A percentile compares a stretch with the other conserved stretches of the same genome.
These are phyloP conservation scores for Solioccasus polychromus DNA, from an alignment of 768 basidiomycete genomes.

Conservation along the genomic window DNA sequence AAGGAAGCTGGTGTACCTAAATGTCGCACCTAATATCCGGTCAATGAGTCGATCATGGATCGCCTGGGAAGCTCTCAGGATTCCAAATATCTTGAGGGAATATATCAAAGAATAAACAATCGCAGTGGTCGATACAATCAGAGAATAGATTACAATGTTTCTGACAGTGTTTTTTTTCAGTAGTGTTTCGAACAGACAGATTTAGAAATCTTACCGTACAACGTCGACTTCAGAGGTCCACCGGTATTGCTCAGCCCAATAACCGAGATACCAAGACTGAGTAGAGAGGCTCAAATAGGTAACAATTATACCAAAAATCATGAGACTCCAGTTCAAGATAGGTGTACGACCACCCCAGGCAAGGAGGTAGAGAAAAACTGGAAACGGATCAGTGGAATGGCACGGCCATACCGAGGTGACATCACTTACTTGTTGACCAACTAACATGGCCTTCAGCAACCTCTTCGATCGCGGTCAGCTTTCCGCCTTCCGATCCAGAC, in stretches of 20 bases:
- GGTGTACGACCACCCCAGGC: constrained; percentile 20
- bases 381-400: not conserved
- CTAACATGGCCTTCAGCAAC: constrained; percentile 15
- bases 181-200: not conserved
- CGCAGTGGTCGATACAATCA: constrained; percentile 32
- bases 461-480: constrained; percentile 12
- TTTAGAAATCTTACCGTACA: constrained; percentile 25
- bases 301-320: constrained; percentile 15
- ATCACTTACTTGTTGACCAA: constrained; percentile 15
- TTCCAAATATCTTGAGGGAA: constrained; percentile 42
- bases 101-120: constrained; percentile 33
- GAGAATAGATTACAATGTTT: constrained; percentile 46
- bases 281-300: constrained; percentile 18
- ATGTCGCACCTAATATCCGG: constrained; percentile 56
- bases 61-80: constrained; percentile 48
- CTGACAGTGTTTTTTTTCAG: too few relatives aligned
- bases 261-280: constrained; percentile 42
- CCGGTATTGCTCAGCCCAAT: constrained; percentile 24
- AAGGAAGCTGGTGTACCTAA: constrained; percentile 47
- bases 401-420: not conserved
- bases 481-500: constrained; percentile 9
- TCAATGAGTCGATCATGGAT: constrained; percentile 53
- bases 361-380: constrained; percentile 15
- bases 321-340: constrained; percentile 31
- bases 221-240: constrained; percentile 31